Evolutionary conservation across 805 yeast genomes (phyloP), one percentile per base, ranked within the genome.

Genomic region (Kluyveromyces aestuarii): DNA sequence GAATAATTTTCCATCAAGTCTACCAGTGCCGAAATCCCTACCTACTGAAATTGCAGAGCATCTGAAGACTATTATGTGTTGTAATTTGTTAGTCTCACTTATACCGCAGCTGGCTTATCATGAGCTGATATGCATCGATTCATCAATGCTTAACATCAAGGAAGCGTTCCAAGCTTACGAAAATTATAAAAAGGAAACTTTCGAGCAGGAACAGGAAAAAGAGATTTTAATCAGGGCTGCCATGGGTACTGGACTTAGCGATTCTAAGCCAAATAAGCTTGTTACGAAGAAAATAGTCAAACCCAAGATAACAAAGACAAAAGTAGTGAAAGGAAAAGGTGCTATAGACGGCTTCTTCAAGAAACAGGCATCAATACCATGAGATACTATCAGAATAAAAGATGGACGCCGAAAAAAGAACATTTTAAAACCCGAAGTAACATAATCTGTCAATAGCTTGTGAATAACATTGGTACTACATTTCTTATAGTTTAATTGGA

Each of bases 281-380:
- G 56, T 49, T 44, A 58, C 56, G 44, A 54, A 66, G 16, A 48
- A 61, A 9, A 50, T 58, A 2, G 55, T 56, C 0, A 66, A 47
- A 30, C 43, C 45, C 13, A 49, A 49, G 19, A 16, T 58, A 41
- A 72, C 67, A 57, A 66, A 63, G 42, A 63, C 62, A 27, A 72
- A 71, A 50, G 79, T 79, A 2, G 78, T 77, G 1, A 69, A 71
- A 1, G 83, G 83, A 1, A 77, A 70, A 55, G 89, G 93, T 1
- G 87, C 88, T 1, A 66, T 84, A 27, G 91, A 84, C 58, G 75
- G 78, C 47, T 82, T 84, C 54, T 84, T 82, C 62, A 78, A 73
- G 54, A 76, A 68, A 53, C 68, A 65, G 35, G 7, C 35, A 44
- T 60, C 55, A 47, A 9, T 35, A 38, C 16, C 6, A 17, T 27